phyloP scores from a whole-genome alignment of 495 filamentous ascomycete species.

The Penicillium soppii region DNA sequence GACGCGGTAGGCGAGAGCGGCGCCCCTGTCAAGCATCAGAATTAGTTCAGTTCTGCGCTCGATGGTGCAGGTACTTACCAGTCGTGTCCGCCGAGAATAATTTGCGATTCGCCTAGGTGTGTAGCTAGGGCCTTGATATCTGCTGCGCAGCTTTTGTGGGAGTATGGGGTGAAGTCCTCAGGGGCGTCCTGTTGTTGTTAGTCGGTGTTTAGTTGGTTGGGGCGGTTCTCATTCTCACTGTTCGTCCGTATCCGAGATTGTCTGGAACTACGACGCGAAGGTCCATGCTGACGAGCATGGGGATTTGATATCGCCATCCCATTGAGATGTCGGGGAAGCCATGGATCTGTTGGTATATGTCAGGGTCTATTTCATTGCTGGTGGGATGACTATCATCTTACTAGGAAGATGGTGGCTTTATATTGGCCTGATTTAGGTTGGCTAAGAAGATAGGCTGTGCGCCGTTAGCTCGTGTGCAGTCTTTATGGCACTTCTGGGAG shows the following conservation, averaged over 20 bases:
- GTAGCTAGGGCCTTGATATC: constrained; percentile 66
- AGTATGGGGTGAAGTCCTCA: constrained; percentile 56
- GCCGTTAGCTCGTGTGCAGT: neutral
- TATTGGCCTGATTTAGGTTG: constrained; percentile 53
- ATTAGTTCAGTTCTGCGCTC: neutral
- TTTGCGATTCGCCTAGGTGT: constrained; percentile 54
- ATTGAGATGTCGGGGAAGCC: constrained; percentile 68
- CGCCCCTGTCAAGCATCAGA: constrained; percentile 49
- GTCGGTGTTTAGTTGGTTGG: neutral
- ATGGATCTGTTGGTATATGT: constrained; percentile 47
- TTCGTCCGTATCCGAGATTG: constrained; percentile 78
- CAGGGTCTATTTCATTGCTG: constrained; percentile 1
- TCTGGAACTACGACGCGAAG: constrained; percentile 76
- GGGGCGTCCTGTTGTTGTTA: constrained; percentile 53
- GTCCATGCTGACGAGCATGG: constrained; percentile 63
- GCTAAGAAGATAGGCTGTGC: constrained; percentile 58
- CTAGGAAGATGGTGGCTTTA: constrained; percentile 65
- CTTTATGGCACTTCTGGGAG: neutral
- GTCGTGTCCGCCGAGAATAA: constrained; percentile 83
- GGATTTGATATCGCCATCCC: constrained; percentile 84
- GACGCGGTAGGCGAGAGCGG: constrained; percentile 58
- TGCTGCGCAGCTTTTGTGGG: constrained; percentile 64
- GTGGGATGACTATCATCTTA: constrained; percentile 25
- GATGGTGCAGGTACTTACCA: constrained; percentile 58
- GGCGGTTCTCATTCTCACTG: constrained; percentile 43